A percentile compares a stretch with the other conserved stretches of the same genome.
Conservation (phyloP, 257 asterid species). For the Lavandula angustifolia region DNA sequence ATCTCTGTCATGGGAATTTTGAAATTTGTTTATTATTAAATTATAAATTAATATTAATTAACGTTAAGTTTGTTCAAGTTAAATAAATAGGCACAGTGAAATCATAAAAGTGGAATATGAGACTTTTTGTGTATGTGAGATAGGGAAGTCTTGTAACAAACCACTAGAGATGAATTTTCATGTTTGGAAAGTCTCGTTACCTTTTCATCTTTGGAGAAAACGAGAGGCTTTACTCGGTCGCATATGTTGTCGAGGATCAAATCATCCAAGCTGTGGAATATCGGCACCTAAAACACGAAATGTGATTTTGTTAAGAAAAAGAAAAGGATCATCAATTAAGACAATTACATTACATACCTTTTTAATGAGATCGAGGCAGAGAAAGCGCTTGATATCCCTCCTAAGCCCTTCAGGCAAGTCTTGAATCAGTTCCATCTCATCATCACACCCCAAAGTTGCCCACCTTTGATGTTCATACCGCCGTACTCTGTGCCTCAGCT, state of each 20-base stretch:
- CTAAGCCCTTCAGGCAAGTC: constrained; percentile 95
- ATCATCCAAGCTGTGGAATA: constrained; percentile 76
- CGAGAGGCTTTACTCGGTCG: constrained; percentile 86
- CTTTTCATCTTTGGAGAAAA: constrained; percentile 87
- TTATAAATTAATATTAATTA: no score
- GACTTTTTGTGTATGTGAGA: no score
- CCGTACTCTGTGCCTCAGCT: constrained; percentile 79
- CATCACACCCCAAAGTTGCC: constrained; percentile 75
- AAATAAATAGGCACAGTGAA: no score
- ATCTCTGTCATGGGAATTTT: no score
- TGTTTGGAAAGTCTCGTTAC: constrained; percentile 31
- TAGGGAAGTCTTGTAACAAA: no score
- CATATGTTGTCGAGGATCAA: constrained; percentile 92
- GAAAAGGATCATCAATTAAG: neutral
- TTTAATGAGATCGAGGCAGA: constrained; percentile 77
- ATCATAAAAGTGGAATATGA: no score
- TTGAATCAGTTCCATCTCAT: constrained; percentile 76
- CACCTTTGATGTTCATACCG: constrained; percentile 80
- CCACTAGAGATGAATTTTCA: no score
- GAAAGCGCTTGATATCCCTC: constrained; percentile 88
- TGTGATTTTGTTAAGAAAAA: no score
- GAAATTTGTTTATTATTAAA: no score
- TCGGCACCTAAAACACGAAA: constrained; percentile 61
- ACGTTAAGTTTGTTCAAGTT: no score
- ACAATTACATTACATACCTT: constrained; percentile 43